phyloP scores from a whole-genome alignment of 257 asterid genomes.

The Forsythia viridissima region DNA sequence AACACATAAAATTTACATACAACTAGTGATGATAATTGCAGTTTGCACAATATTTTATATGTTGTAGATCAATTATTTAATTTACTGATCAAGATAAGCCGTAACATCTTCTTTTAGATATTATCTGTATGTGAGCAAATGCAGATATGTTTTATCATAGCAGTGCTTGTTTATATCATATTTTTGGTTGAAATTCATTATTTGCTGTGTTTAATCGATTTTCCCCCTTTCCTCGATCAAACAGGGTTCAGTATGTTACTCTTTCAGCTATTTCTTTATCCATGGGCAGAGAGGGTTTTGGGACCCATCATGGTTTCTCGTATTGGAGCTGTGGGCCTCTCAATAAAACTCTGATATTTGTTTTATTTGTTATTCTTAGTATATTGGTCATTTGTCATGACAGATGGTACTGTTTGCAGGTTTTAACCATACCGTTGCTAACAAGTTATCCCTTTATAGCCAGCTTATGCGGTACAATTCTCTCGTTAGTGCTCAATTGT shows the following conservation, averaged over 20 bases:
- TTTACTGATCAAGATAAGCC: neutral
- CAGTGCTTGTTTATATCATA: neutral
- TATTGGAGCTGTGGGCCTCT: slow-evolving; percentile 62
- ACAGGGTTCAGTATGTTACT: slow-evolving; percentile 73
- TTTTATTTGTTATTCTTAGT: neutral
- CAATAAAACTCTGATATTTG: neutral
- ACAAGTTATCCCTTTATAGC: slow-evolving; percentile 74
- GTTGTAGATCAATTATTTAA: neutral
- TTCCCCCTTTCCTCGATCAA: slow-evolving; percentile 15
- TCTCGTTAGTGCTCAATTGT: slow-evolving; percentile 49
- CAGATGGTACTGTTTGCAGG: slow-evolving; percentile 40
- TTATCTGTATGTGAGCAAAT: neutral
- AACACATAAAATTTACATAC: neutral
- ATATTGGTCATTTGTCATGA: neutral
- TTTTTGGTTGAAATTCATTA: neutral
- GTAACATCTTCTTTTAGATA: neutral
- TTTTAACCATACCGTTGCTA: slow-evolving; percentile 61
- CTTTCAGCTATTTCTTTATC: slow-evolving; percentile 70
- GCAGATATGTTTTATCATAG: neutral
- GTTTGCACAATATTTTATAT: neutral
- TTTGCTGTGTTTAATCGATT: neutral
- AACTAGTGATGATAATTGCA: neutral
- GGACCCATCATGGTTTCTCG: slow-evolving; percentile 71
- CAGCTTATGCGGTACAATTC: slow-evolving; percentile 53
- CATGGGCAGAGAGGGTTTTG: slow-evolving; percentile 50